Percentiles rank a stretch among this genome's conserved stretches.
These are phyloP conservation scores for Mucor circinelloides DNA, from an alignment of 371 early-diverging fungal genomes.

Conservation along the genomic window DNA sequence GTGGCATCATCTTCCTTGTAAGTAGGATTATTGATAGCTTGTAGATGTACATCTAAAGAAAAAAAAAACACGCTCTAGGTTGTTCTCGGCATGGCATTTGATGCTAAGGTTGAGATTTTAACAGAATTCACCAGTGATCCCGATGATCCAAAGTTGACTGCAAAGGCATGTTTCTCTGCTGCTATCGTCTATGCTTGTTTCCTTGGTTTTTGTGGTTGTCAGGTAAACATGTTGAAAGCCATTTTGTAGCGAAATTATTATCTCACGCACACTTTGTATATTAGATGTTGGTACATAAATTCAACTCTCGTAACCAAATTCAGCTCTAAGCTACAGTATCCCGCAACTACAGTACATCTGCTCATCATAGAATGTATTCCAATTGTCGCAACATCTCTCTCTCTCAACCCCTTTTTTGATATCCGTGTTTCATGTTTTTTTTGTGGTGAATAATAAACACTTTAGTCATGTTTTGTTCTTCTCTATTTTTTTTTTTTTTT, in stretches of 20 bases:
- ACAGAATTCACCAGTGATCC: conserved; percentile 65
- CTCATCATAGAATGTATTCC: not conserved
- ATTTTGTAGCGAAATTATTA: not conserved
- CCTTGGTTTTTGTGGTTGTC: conserved; percentile 69
- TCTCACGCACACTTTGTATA: not conserved
- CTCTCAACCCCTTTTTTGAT: conserved; percentile 1
- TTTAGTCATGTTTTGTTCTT: not conserved
- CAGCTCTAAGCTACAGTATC: conserved; percentile 35
- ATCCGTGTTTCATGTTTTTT: conserved; percentile 17
- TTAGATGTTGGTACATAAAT: conserved; percentile 51
- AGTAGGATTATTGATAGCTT: not conserved
- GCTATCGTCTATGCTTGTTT: conserved; percentile 71
- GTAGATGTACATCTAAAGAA: not conserved
- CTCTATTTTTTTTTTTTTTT: not conserved
- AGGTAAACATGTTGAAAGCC: conserved; percentile 38
- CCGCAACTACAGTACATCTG: not conserved
- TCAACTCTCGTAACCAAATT: conserved; percentile 53
- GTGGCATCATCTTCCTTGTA: conserved; percentile 36
- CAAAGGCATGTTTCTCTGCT: conserved; percentile 67
- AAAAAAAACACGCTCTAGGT: conserved; percentile 35
- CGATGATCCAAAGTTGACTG: conserved; percentile 66
- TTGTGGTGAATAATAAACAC: not conserved
- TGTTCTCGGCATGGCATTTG: conserved; percentile 64
- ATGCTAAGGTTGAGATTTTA: conserved; percentile 64
- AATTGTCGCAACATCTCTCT: not conserved